These are phyloP conservation scores for Kondoa subrosea DNA, from an alignment of 768 basidiomycete genomes.

Conservation along the genomic window DNA sequence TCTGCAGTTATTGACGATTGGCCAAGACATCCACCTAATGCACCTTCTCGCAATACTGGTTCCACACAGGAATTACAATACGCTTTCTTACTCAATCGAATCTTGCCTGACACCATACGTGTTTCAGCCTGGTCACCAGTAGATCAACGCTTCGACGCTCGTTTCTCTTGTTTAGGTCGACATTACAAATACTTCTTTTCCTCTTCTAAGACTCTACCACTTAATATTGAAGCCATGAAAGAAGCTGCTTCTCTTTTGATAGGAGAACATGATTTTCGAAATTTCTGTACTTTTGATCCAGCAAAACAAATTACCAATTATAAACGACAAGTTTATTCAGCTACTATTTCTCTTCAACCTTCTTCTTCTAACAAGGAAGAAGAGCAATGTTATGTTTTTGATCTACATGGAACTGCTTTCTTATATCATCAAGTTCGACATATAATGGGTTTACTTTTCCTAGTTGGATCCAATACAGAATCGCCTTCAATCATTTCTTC, in stretches of 20 bases:
- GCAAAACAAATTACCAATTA: slow-evolving; percentile 78
- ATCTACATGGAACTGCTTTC: slow-evolving; percentile 74
- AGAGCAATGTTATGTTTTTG: slow-evolving; percentile 48
- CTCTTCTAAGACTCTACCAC: slow-evolving; percentile 21
- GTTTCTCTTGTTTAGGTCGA: slow-evolving; percentile 65
- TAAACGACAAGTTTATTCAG: slow-evolving; percentile 48
- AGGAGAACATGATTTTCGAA: slow-evolving; percentile 88
- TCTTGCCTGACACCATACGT: slow-evolving; percentile 77
- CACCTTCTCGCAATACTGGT: not conserved
- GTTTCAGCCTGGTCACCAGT: slow-evolving; percentile 90
- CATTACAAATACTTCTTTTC: slow-evolving; percentile 99
- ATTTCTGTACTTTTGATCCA: slow-evolving; percentile 82
- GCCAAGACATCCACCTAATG: not conserved
- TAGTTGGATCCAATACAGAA: slow-evolving; percentile 69
- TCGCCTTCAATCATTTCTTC: slow-evolving; percentile 49
- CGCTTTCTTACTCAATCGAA: slow-evolving; percentile 58
- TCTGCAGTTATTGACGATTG: not conserved
- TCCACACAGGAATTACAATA: slow-evolving; percentile 49
- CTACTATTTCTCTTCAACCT: slow-evolving; percentile 40
- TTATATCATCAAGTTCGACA: slow-evolving; percentile 92
- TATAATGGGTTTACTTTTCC: slow-evolving; percentile 78
- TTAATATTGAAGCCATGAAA: slow-evolving; percentile 61
- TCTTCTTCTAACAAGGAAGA: slow-evolving; percentile 27
- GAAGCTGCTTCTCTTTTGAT: slow-evolving; percentile 52
- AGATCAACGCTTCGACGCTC: slow-evolving; percentile 56